Evolutionary conservation across 352 stramenopile species (phyloP), one percentile per base, ranked within the genome.

Genomic region (Globisporangium abappressorium): DNA sequence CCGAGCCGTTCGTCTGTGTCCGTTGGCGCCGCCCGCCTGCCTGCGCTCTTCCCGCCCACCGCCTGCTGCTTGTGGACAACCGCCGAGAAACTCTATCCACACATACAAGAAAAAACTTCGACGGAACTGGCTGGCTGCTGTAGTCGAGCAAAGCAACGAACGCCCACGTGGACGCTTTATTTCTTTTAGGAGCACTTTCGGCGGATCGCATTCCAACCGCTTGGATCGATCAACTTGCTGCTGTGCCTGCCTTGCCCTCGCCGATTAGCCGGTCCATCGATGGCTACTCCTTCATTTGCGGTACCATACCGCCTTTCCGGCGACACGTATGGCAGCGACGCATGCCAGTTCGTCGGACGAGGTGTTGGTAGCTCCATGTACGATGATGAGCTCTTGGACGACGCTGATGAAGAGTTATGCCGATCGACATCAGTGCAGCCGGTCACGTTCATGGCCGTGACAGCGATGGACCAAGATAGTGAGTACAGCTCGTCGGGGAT

Each of bases 341-440:
- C 38, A 30, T 80, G 76, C 38, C 66, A 74, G 46, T 92, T 91
- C 60, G 82, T 93, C 24, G 64, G 80, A 3, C 73, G 80, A 6
- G 80, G 77, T 57, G 78, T 72, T 65, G 73, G 65, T 57, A 65
- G 68, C 57, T 59, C 49, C 58, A 82, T 84, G 69, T 72, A 85
- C 33, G 82, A 90, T 57, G 84, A 92, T 58, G 78, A 84, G 34
- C 74, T 85, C 64, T 60, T 87, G 49, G 75, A 74, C 57, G 79
- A 81, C 59, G 70, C 75, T 9, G 70, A 82, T 41, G 63, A 76
- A 56, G 70, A 58, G 33, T 65, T 83, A 26, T 89, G 73, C 57
- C 84, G 84, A 56, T 92, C 84, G n/a, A 88, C 84, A 22, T 75
- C 81, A 24, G 12, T 53, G 28, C 64, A 46, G 33, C 38, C 30